Evolutionary conservation across 352 stramenopile genomes (phyloP).

Genomic region (Phytophthora europaea): DNA sequence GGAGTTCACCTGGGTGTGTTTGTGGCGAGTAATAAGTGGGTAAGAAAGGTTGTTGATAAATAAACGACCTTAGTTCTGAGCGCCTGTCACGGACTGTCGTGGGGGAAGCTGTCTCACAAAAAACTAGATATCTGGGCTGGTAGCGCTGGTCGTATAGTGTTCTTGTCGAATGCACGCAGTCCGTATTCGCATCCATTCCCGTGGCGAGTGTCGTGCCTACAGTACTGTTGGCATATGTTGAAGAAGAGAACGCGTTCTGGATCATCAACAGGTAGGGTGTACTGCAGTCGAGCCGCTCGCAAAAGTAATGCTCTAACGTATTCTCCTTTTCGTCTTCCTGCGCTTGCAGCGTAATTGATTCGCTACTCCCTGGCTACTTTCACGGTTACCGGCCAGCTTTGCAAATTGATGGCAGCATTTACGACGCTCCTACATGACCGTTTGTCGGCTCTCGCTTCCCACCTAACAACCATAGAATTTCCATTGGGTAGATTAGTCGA

Average conservation of each 20-base stretch:
- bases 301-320: neutral
- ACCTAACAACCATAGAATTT: slow-evolving; percentile 64
- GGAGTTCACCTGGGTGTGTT: too few species aligned
- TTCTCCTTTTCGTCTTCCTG: neutral
- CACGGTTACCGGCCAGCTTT: slow-evolving; percentile 79
- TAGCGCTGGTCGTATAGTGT: too few species aligned
- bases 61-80: too few species aligned
- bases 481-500: slow-evolving; percentile 66
- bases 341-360: slow-evolving; percentile 65
- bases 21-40: too few species aligned
- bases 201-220: slow-evolving; percentile 75
- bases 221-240: slow-evolving; percentile 81
- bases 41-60: too few species aligned
- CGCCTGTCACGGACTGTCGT: too few species aligned
- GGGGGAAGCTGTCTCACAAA: too few species aligned
- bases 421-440: slow-evolving; percentile 60
- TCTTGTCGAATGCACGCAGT: slow-evolving; percentile 36
- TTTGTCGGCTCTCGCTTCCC: slow-evolving; percentile 57
- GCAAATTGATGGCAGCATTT: slow-evolving; percentile 75
- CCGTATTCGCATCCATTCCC: slow-evolving; percentile 79
- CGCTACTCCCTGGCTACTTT: slow-evolving; percentile 80
- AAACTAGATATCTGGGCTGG: too few species aligned
- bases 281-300: neutral
- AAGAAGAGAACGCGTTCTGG: slow-evolving; percentile 86
- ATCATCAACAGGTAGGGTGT: slow-evolving; percentile 77